Evolutionary conservation across 805 yeast genomes (phyloP), one percentile per base, ranked within the genome.

Genomic region (Suhomyces vadensis): DNA sequence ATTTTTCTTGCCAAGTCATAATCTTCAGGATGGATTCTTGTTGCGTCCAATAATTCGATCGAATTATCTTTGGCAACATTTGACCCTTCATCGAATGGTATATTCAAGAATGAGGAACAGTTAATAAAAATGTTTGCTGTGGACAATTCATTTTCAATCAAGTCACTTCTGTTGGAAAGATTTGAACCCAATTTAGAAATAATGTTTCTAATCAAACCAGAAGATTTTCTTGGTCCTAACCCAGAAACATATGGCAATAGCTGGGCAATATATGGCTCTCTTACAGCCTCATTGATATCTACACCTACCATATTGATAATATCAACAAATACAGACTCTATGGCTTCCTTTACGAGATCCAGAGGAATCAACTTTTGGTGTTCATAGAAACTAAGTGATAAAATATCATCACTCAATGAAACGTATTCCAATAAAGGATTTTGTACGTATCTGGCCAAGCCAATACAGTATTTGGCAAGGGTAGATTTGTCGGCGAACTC

Each of bases 21-120:
- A 67, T 94, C 99, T 65, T 94, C 98, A 6, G 98, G 98, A 57
- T 94, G 99, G 37, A 94, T 90, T 69, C 99, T 80, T 0, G 99
- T 94, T 40, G 94, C 91, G 64, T 94, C 99, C 53, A 94, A 75
- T 35, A 85, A 73, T 57, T 92, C 97, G 26, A 85, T 78, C 21
- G 83, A 81, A n/a, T 79, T 69, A 46, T 82, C 83, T 38, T 77
- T 75, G 10, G 60, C 56, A 29, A 68, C 73, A 36, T 81, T 72
- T 20, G 56, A 47, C 51, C 82, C 75, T 42, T 82, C 79, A 44
- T 79, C 85, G 51, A 72, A 75, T 1, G 89, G 94, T 46, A 94
- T 85, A 56, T 82, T 82, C 58, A 94, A 69, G 71, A 94, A 94
- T 17, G 95, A 85, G 0, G 97, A 87, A 63, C 97, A 88, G 63